Evolutionary conservation across 73 alveolate genomes (phyloP), one percentile per base, ranked within the genome.

Genomic region (Paramecium pentaurelia): DNA sequence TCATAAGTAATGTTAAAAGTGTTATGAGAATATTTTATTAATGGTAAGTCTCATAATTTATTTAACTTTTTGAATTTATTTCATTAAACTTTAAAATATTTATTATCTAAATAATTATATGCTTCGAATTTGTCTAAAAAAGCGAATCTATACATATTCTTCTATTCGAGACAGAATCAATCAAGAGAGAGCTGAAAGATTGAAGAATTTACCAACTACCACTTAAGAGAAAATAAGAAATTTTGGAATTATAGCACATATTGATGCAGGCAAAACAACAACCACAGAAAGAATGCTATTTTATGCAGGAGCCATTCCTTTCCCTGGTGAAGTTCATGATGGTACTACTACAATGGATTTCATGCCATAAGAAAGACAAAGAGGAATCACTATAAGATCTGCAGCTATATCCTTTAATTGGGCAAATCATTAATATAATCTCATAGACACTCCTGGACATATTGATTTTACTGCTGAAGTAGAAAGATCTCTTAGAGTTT

Each of bases 361-460:
- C 51, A 58, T 92, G 93, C 95, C 91, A 20, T 93, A 97, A 73
- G 99, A 97, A 80, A 77, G 99, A 45, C 93, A 92, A 51, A 58
- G 99, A 44, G 99, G 99, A 9, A 97, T 97, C 42, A 97, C 99
- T 6, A 97, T 97, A 8, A 70, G 98, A 86, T 96, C 98, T 5
- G 99, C 99, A 8, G 97, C 99, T 20, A 97, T 95, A 18, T 92
- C 98, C 12, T 97, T 96, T 84, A 95, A 87, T 58, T 97, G 99
- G 99, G 71, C 77, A 8, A 95, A 94, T 27, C 92, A 93, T 95
- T 90, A 97, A 93, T 88, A 97, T 83, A 98, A 98, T 87, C 80
- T 98, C 16, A 97, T 98, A 40, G 99, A 98, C 93, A 98, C 99
- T 0, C 99, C 99, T 16, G 99, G 99, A n/a, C 99, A 98, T 94